phyloP scores from a whole-genome alignment of 345 rosid genomes.

The Rhizophora apiculata region DNA sequence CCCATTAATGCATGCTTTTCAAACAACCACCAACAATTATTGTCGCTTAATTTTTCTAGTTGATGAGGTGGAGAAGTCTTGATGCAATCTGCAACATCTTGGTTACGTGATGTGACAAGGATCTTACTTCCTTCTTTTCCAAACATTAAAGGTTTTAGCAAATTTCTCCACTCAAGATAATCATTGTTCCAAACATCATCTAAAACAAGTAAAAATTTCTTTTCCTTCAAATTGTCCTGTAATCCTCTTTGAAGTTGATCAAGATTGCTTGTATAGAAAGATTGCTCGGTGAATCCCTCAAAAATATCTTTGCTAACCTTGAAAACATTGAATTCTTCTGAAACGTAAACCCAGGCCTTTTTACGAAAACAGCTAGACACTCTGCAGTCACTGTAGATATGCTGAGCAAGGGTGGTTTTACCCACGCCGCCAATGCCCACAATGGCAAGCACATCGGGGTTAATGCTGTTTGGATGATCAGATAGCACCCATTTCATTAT shows the following conservation, averaged over 20 bases:
- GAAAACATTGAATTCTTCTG: neutral
- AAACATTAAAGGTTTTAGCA: neutral
- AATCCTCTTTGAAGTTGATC: neutral
- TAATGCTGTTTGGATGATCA: neutral
- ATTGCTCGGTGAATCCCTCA: neutral
- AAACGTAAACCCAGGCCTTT: slow-evolving; percentile 7
- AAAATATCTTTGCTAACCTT: slow-evolving; percentile 2
- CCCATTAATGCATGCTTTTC: neutral
- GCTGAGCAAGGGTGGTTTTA: slow-evolving; percentile 15
- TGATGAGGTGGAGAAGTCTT: neutral
- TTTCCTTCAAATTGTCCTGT: neutral
- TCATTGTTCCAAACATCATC: slow-evolving; percentile 1
- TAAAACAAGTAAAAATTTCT: slow-evolving; percentile 12
- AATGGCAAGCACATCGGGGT: neutral
- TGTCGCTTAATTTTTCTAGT: neutral
- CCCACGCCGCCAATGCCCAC: slow-evolving; percentile 8
- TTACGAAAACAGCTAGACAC: neutral
- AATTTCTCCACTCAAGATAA: neutral
- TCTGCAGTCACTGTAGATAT: neutral
- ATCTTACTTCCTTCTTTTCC: neutral
- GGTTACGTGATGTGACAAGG: neutral
- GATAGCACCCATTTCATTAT: neutral
- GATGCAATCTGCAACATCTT: neutral
- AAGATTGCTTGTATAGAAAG: neutral
- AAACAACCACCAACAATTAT: neutral